Evolutionary conservation across 805 yeast genomes (phyloP).

Genomic region (Brettanomyces naardenensis): DNA sequence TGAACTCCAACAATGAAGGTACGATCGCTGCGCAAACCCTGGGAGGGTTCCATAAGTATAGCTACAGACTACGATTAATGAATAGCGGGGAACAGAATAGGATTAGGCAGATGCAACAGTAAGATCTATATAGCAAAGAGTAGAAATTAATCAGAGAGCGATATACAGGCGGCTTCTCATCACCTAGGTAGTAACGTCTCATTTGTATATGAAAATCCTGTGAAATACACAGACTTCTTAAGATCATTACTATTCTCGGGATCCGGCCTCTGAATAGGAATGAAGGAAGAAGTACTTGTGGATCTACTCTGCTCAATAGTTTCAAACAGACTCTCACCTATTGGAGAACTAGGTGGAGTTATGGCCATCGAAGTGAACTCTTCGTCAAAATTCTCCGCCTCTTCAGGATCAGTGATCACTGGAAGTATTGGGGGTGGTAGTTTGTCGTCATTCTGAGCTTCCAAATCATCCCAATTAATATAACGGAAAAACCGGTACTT

Average conservation of each 20-base stretch:
- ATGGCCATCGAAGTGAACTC: slow-evolving; percentile 70
- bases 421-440: slow-evolving; percentile 86
- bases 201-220: slow-evolving; percentile 25
- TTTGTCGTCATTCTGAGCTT: slow-evolving; percentile 35
- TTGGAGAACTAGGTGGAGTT: slow-evolving; percentile 30
- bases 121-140: neutral
- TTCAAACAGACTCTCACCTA: slow-evolving; percentile 19
- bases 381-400: slow-evolving; percentile 79
- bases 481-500: slow-evolving; percentile 72
- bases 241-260: slow-evolving; percentile 15
- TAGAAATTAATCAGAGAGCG: neutral
- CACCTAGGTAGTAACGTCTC: slow-evolving; percentile 16
- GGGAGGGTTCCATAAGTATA: too few relatives aligned
- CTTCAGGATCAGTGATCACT: slow-evolving; percentile 65
- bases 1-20: too few relatives aligned
- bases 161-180: too few relatives aligned
- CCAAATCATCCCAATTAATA: slow-evolving; percentile 59
- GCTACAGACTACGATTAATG: too few relatives aligned
- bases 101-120: too few relatives aligned
- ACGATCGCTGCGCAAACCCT: too few relatives aligned
- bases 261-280: slow-evolving; percentile 23
- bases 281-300: slow-evolving; percentile 24
- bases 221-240: slow-evolving; percentile 26
- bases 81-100: too few relatives aligned
- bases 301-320: slow-evolving; percentile 24